Base-by-base conservation (phyloP, 768 basidiomycete species). In the Hericium alpestre region DNA sequence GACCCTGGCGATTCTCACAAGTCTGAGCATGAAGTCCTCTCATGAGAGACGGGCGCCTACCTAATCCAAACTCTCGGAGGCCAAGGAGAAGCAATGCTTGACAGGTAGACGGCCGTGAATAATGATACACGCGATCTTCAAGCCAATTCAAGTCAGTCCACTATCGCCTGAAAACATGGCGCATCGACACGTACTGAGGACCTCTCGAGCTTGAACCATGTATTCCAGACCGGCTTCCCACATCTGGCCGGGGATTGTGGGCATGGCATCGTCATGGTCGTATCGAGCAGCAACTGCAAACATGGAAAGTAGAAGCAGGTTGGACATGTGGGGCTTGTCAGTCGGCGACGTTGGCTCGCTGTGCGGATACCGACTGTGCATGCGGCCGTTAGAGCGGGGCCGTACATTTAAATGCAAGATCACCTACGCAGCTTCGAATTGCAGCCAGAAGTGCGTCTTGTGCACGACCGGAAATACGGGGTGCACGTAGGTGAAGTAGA, bases 401-500 rank as follows among this genome's bases (percentile, higher is more conserved):
- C 43, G 20, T n/a, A n/a, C 18, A 18, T 1, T 13, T 20, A n/a
- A 4, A 16, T 53, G 4, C 12, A 11, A 32, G 9, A 57, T 22
- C 32, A 56, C 63, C 51, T 46, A 64, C 63, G 51, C 27, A 23
- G 46, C 49, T 56, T 63, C 71, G 65, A 81, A 92, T 60, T 87
- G 83, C 16, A 77, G 69, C 62, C 87, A 66, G 68, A 93, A 91
- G 20, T 79, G 77, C 12, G 69, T 71, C 69, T 84, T 87, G 69
- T 89, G 81, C n/a, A 93, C 70, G 49, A 93, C 76, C 7, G 92
- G 93, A 63, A 89, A 87, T 54, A 83, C 76, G 6, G 92, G 90
- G 62, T 94, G 91, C 32, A 87, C 83, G 64, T 90, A 87, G 11
- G 80, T 80, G 70, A 93, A 93, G 68, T 90, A 94, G 8, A 91